Evolutionary conservation across 1,284 basidiomycete species (phyloP).

Genomic region (Agaricales sp.): DNA sequence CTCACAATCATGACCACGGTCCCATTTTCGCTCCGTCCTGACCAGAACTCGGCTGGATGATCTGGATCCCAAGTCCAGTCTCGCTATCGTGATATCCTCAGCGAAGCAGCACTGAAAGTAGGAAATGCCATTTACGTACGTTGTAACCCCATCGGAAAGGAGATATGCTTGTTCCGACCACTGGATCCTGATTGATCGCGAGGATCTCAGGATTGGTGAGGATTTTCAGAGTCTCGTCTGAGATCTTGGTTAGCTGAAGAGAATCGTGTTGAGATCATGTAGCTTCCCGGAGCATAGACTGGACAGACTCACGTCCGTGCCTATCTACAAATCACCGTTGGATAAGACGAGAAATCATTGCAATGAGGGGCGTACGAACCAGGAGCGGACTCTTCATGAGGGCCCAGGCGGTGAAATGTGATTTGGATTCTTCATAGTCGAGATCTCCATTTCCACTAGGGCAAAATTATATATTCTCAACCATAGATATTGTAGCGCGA

Average conservation of each 20-base stretch:
- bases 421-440: conserved; percentile 30
- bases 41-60: conserved; percentile 51
- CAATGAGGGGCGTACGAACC: neutral
- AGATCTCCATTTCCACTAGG: conserved; percentile 31
- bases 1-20: conserved; percentile 45
- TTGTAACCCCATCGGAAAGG: conserved; percentile 63
- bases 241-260: conserved; percentile 36
- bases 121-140: conserved; percentile 21
- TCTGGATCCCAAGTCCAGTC: conserved; percentile 38
- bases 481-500: neutral
- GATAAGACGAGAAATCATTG: neutral
- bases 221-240: conserved; percentile 38
- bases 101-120: neutral
- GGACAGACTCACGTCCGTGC: conserved; percentile 26
- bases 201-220: conserved; percentile 55
- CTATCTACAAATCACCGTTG: conserved; percentile 7
- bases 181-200: conserved; percentile 59
- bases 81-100: conserved; percentile 23
- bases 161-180: conserved; percentile 46
- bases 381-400: conserved; percentile 38
- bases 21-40: conserved; percentile 43
- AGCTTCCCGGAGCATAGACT: too few species aligned
- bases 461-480: neutral
- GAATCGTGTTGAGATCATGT: conserved; percentile 1
- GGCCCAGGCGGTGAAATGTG: conserved; percentile 39